phyloP scores from a whole-genome alignment of 495 filamentous ascomycete genomes.

The Eremomyces bilateralis region DNA sequence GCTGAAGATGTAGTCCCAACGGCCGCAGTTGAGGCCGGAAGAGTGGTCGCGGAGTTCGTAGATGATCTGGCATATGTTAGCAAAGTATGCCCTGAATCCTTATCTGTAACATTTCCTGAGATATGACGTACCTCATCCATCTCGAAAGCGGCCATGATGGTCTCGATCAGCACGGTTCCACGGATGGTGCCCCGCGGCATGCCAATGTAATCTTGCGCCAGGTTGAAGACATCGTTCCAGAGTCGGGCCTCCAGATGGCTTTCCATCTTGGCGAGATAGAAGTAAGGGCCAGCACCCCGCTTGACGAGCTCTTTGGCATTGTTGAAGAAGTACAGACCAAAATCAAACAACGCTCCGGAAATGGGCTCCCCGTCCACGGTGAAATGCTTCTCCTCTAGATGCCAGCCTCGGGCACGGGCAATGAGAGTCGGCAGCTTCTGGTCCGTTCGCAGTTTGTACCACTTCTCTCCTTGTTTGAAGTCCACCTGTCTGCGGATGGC shows the following conservation, averaged over 20 bases:
- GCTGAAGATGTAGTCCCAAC: constrained; percentile 99
- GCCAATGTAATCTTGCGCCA: constrained; percentile 78
- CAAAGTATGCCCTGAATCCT: no score
- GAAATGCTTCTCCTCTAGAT: constrained; percentile 96
- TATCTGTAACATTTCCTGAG: no score
- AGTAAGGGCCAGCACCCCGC: constrained; percentile 79
- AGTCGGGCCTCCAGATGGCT: constrained; percentile 90
- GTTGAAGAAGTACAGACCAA: constrained; percentile 98
- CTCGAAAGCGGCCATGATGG: constrained; percentile 95
- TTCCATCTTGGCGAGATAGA: constrained; percentile 99
- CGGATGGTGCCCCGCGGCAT: constrained; percentile 84
- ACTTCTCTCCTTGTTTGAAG: constrained; percentile 87
- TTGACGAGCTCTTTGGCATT: constrained; percentile 79
- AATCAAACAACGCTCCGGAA: constrained; percentile 85
- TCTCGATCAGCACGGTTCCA: constrained; percentile 94
- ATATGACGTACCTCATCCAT: constrained; percentile 62
- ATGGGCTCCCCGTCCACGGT: constrained; percentile 91
- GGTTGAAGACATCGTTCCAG: constrained; percentile 98
- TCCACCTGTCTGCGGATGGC: constrained; percentile 87
- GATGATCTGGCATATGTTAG: constrained; percentile 42
- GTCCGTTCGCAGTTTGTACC: constrained; percentile 94
- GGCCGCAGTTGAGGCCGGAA: constrained; percentile 90
- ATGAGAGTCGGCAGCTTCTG: constrained; percentile 42
- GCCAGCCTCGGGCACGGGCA: constrained; percentile 36
- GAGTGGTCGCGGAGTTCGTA: constrained; percentile 96